Evolutionary conservation across 1,139 yeast genomes (phyloP).

Genomic region (Taphrina deformans): DNA sequence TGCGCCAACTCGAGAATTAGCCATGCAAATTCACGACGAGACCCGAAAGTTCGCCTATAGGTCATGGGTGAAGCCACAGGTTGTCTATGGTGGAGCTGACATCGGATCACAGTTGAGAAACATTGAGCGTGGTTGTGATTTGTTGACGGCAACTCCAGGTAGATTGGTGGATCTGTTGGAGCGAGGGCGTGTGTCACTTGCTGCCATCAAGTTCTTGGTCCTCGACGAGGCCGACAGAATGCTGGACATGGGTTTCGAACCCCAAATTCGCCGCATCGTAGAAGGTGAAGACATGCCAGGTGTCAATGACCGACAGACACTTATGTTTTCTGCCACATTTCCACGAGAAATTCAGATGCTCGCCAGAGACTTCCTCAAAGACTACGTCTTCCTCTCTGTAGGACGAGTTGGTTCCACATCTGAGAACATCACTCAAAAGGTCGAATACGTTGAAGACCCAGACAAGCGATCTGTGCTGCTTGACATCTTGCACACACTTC

Average conservation of each 20-base stretch:
- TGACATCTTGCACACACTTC: conserved; percentile 80
- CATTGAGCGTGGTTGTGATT: conserved; percentile 90
- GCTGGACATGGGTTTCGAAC: conserved; percentile 99
- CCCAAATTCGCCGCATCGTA: conserved; percentile 96
- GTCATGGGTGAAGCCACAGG: conserved; percentile 97
- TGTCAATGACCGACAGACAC: conserved; percentile 86
- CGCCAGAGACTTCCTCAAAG: conserved; percentile 95
- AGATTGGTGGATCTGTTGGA: conserved; percentile 94
- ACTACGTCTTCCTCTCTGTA: conserved; percentile 91
- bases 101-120: conserved; percentile 83
- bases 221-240: conserved; percentile 99
- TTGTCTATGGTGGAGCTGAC: conserved; percentile 98
- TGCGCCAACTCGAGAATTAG: conserved; percentile 99
- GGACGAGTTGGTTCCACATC: conserved; percentile 99
- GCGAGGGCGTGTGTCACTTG: conserved; percentile 87
- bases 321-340: conserved; percentile 98
- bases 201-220: conserved; percentile 88
- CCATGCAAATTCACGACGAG: conserved; percentile 93
- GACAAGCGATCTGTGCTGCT: conserved; percentile 90
- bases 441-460: conserved; percentile 88
- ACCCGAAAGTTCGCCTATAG: conserved; percentile 94
- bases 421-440: conserved; percentile 93
- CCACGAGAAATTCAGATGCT: conserved; percentile 95
- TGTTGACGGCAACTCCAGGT: conserved; percentile 98
- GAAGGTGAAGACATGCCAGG: conserved; percentile 97